Percentiles rank a stretch among this genome's conserved stretches.
Evolutionary conservation across 805 yeast genomes (phyloP).

Genomic region (Phaffomyces thermotolerans): DNA sequence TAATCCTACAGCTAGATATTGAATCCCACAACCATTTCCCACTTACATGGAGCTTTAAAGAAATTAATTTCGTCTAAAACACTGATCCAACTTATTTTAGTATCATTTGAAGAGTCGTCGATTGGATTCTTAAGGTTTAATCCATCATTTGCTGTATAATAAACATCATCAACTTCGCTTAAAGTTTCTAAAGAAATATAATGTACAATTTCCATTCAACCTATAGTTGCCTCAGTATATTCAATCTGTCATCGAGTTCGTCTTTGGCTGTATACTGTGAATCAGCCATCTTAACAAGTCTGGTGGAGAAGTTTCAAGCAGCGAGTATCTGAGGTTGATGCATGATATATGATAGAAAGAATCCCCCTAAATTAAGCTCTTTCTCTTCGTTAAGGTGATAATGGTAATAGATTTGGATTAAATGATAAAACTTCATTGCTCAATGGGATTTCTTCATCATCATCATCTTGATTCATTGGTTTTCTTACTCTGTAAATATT

Average conservation of each 20-base stretch:
- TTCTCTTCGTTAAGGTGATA: conserved; percentile 7
- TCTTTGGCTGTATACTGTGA: background rate
- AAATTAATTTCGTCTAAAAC: conserved; percentile 39
- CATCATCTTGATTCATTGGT: background rate
- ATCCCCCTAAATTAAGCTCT: background rate
- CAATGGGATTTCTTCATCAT: background rate
- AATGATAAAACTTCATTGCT: conserved; percentile 1
- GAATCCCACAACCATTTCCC: conserved; percentile 47
- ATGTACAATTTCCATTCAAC: conserved; percentile 5
- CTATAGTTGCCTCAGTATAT: background rate
- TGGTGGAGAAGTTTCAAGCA: background rate
- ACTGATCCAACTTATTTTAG: conserved; percentile 60
- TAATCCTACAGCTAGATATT: conserved; percentile 46
- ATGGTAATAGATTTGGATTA: conserved; percentile 22
- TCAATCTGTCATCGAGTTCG: background rate
- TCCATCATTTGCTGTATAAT: conserved; percentile 46
- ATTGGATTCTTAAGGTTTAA: conserved; percentile 37
- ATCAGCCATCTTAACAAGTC: background rate
- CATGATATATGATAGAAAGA: background rate
- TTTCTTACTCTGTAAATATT: background rate
- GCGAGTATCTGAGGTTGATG: no score
- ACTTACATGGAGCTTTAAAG: conserved; percentile 35
- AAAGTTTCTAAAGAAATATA: conserved; percentile 3
- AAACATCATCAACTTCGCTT: conserved; percentile 7
- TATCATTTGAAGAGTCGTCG: conserved; percentile 56